Evolutionary conservation across 345 rosid genomes (phyloP).

Genomic region (Capsella bursapastoris): DNA sequence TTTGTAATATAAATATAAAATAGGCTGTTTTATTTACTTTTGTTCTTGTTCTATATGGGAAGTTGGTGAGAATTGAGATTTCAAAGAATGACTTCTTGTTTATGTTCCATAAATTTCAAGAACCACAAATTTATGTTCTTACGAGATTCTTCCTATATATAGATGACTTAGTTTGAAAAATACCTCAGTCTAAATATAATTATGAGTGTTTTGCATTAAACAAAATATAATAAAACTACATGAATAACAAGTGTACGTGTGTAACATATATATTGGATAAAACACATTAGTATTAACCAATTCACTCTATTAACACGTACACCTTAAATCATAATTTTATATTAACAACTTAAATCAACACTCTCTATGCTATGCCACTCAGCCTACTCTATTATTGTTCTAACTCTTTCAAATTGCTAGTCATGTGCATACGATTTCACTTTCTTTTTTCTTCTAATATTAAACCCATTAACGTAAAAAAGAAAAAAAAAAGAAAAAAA

Average conservation of each 20-base stretch:
- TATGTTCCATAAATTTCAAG: constrained; percentile 1
- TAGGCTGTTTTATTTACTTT: not conserved
- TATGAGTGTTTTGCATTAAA: not conserved
- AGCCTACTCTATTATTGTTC: no score
- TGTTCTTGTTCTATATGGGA: not conserved
- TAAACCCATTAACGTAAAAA: no score
- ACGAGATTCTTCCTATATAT: not conserved
- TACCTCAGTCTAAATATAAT: not conserved
- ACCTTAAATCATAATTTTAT: no score
- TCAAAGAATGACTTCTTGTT: not conserved
- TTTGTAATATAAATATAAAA: not conserved
- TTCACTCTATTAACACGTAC: no score
- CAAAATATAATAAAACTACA: not conserved
- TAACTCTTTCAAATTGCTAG: no score
- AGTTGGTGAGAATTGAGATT: constrained; percentile 19
- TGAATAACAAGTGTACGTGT: not conserved
- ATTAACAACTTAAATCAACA: no score
- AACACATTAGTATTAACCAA: no score
- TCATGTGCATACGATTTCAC: no score
- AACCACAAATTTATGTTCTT: not conserved
- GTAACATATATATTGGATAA: not conserved
- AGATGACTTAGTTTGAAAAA: not conserved
- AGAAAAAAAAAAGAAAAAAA: no score
- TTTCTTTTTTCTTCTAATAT: no score
- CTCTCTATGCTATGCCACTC: no score